Evolutionary conservation across 2,329 filamentous ascomycete genomes (phyloP).

Genomic region (Ophiostoma sp.): DNA sequence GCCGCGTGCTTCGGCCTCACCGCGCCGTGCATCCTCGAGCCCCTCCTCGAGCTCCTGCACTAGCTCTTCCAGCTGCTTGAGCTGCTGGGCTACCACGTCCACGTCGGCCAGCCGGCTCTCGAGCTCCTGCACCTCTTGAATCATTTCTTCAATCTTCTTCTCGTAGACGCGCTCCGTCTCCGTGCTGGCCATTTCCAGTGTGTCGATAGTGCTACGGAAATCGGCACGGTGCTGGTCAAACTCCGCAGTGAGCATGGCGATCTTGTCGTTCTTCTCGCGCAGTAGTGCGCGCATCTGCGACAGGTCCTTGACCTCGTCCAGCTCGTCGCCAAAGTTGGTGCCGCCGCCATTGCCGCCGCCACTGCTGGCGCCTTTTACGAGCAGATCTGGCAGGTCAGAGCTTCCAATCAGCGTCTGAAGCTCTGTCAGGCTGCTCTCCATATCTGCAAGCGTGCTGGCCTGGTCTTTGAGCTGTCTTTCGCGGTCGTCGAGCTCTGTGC

Average conservation of each 20-base stretch:
- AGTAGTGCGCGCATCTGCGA: slow-evolving; percentile 73
- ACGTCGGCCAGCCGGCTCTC: slow-evolving; percentile 83
- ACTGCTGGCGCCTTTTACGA: slow-evolving; percentile 16
- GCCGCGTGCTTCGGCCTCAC: slow-evolving; percentile 89
- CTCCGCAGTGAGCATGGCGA: slow-evolving; percentile 83
- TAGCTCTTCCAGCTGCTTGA: slow-evolving; percentile 92
- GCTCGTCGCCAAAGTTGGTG: slow-evolving; percentile 27
- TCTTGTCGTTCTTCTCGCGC: slow-evolving; percentile 95
- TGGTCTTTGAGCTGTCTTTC: slow-evolving; percentile 88
- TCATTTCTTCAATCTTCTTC: slow-evolving; percentile 78
- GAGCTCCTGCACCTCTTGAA: slow-evolving; percentile 76
- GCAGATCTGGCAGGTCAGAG: slow-evolving; percentile 41
- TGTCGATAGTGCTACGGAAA: slow-evolving; percentile 95
- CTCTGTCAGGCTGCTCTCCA: slow-evolving; percentile 83
- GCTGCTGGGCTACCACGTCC: slow-evolving; percentile 79
- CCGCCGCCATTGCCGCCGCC: slow-evolving; percentile 31
- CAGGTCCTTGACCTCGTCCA: slow-evolving; percentile 51
- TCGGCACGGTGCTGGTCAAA: slow-evolving; percentile 94
- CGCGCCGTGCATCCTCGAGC: slow-evolving; percentile 85
- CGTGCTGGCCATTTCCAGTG: slow-evolving; percentile 86
- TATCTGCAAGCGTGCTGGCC: slow-evolving; percentile 72
- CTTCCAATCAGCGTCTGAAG: slow-evolving; percentile 63
- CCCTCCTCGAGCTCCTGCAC: slow-evolving; percentile 97
- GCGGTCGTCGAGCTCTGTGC: slow-evolving; percentile 70
- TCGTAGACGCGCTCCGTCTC: slow-evolving; percentile 97